Evolutionary conservation across 129 eudicot species (phyloP).

Genomic region (Lactuca sativa): DNA sequence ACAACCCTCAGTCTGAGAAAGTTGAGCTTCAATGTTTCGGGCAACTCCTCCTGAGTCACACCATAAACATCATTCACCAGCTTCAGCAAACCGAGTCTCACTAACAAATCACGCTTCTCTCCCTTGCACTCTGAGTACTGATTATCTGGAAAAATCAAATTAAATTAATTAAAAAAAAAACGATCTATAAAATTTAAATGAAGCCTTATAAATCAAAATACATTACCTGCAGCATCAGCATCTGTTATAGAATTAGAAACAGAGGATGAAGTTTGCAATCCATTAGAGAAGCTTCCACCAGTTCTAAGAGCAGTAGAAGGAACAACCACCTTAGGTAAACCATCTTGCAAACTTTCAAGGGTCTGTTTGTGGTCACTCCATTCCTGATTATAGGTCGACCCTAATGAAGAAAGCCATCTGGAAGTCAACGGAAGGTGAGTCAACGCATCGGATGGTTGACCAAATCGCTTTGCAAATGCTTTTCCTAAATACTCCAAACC

Average conservation of each 20-base stretch:
- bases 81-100: constrained; percentile 87
- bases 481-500: constrained; percentile 72
- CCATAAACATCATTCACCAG: constrained; percentile 68
- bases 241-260: constrained; percentile 29
- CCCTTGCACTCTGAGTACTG: constrained; percentile 72
- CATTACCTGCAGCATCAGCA: constrained; percentile 39
- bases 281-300: constrained; percentile 66
- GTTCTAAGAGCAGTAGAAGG: constrained; percentile 80
- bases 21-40: constrained; percentile 86
- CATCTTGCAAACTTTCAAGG: constrained; percentile 42
- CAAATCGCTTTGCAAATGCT: constrained; percentile 70
- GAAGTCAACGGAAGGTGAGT: constrained; percentile 61
- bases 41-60: constrained; percentile 61
- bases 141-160: constrained; percentile 31
- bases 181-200: neutral
- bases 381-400: constrained; percentile 43
- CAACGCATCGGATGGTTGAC: constrained; percentile 66
- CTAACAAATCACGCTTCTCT: constrained; percentile 68
- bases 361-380: constrained; percentile 63
- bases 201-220: neutral
- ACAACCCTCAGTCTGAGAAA: constrained; percentile 57
- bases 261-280: constrained; percentile 35
- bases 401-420: constrained; percentile 61
- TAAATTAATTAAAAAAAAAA: constrained; percentile 6
- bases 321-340: constrained; percentile 32